Evolutionary conservation across 1,284 basidiomycete species (phyloP).

Genomic region (Laetiporus sulphureus): DNA sequence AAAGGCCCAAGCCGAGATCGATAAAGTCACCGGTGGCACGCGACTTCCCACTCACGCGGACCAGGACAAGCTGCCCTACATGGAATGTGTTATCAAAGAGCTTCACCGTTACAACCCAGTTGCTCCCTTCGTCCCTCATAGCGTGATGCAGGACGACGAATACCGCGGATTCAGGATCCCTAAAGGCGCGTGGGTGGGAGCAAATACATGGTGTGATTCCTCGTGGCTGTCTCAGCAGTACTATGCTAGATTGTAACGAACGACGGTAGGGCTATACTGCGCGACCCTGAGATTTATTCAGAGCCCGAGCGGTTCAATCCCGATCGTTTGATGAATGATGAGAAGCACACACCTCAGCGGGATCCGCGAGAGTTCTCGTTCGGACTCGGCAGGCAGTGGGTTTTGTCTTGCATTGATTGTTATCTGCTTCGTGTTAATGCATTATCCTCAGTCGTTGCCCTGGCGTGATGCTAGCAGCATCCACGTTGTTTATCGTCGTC

Average conservation of each 20-base stretch:
- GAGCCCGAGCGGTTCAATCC: slow-evolving; percentile 33
- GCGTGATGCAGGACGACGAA: slow-evolving; percentile 6
- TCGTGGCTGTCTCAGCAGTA: neutral
- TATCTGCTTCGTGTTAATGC: neutral
- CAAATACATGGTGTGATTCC: slow-evolving; percentile 8
- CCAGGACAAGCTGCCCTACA: slow-evolving; percentile 18
- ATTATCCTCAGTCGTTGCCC: neutral
- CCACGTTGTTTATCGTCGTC: neutral
- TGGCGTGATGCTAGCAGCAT: neutral
- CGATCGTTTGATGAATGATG: slow-evolving; percentile 27
- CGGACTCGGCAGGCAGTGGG: slow-evolving; percentile 1
- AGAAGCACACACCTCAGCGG: neutral
- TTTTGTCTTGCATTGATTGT: neutral
- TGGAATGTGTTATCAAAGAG: slow-evolving; percentile 23
- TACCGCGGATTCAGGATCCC: slow-evolving; percentile 12
- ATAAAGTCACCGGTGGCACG: slow-evolving; percentile 17
- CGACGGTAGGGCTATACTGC: slow-evolving; percentile 39
- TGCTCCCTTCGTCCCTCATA: slow-evolving; percentile 9
- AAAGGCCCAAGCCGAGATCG: slow-evolving; percentile 22
- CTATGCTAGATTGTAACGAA: neutral
- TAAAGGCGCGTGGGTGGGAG: slow-evolving; percentile 7
- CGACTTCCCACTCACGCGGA: slow-evolving; percentile 20
- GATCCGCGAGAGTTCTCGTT: neutral
- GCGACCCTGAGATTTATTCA: slow-evolving; percentile 28
- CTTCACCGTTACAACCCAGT: slow-evolving; percentile 13